Conservation (phyloP, 345 rosid genomes). For the Salix koriyanagi region DNA sequence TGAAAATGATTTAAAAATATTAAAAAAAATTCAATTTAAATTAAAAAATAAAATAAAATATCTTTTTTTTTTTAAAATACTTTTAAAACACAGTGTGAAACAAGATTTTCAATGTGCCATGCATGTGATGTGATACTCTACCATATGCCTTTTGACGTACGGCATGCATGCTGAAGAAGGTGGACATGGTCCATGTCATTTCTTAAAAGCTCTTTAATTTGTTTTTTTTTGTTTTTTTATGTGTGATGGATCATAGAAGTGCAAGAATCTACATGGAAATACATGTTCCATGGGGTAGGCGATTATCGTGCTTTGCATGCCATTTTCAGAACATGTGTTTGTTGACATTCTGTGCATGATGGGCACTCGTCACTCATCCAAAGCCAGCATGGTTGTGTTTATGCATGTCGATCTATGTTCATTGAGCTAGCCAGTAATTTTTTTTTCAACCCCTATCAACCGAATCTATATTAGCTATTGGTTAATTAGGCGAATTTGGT, state of each 20-base stretch:
- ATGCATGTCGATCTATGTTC: background rate
- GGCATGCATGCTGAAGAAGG: background rate
- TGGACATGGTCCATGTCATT: background rate
- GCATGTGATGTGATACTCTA: background rate
- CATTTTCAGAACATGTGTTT: background rate
- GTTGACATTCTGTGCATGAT: background rate
- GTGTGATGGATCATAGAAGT: background rate
- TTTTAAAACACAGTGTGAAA: too few relatives aligned
- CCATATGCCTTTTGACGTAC: too few relatives aligned
- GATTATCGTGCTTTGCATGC: background rate
- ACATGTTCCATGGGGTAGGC: background rate
- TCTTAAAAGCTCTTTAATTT: background rate
- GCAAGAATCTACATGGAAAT: background rate
- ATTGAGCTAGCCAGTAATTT: background rate
- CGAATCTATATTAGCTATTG: too few relatives aligned
- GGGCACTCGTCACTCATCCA: background rate
- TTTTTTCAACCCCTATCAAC: background rate
- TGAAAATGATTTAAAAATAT: too few relatives aligned
- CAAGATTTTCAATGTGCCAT: background rate
- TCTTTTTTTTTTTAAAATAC: accelerated
- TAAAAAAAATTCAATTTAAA: too few relatives aligned
- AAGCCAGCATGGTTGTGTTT: background rate
- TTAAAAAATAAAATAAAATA: too few relatives aligned
- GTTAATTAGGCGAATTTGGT: background rate
- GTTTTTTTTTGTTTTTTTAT: background rate